Evolutionary conservation across 352 stramenopile species (phyloP).

Genomic region (Phytophthora fragariaefolia): DNA sequence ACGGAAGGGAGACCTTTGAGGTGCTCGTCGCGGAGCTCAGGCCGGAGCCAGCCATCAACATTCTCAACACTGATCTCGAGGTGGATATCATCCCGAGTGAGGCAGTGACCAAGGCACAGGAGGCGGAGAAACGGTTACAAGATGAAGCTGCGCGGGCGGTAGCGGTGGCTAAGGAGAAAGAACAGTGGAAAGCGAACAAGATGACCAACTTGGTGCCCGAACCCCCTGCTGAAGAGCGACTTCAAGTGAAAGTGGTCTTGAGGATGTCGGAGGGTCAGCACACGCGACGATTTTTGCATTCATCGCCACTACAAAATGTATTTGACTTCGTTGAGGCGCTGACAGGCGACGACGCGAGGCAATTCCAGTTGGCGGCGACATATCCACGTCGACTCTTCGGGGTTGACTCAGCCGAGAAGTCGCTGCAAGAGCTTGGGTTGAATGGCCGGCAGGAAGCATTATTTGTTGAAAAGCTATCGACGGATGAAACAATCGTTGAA

Average conservation of each 20-base stretch:
- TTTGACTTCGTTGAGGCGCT: slow-evolving; percentile 65
- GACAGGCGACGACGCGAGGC: slow-evolving; percentile 47
- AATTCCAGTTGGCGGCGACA: slow-evolving; percentile 61
- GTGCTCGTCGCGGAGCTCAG: slow-evolving; percentile 66
- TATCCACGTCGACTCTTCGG: slow-evolving; percentile 72
- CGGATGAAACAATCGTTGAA: slow-evolving; percentile 10
- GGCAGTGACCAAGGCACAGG: slow-evolving; percentile 45
- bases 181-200: slow-evolving; percentile 51
- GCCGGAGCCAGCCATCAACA: slow-evolving; percentile 63
- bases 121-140: slow-evolving; percentile 42
- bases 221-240: slow-evolving; percentile 44
- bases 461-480: slow-evolving; percentile 59
- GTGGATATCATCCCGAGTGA: slow-evolving; percentile 83
- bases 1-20: slow-evolving; percentile 83
- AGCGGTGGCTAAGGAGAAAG: slow-evolving; percentile 40
- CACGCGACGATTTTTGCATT: slow-evolving; percentile 56
- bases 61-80: slow-evolving; percentile 86
- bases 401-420: slow-evolving; percentile 41
- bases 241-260: slow-evolving; percentile 58
- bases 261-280: slow-evolving; percentile 57
- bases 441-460: slow-evolving; percentile 67
- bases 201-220: slow-evolving; percentile 44
- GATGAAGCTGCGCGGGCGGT: slow-evolving; percentile 41
- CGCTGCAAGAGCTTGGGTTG: slow-evolving; percentile 58
- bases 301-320: slow-evolving; percentile 38